Percentiles rank a stretch among this genome's conserved stretches.
Evolutionary conservation across 2,329 filamentous ascomycete species (phyloP).

Genomic region (Fusarium sp.): DNA sequence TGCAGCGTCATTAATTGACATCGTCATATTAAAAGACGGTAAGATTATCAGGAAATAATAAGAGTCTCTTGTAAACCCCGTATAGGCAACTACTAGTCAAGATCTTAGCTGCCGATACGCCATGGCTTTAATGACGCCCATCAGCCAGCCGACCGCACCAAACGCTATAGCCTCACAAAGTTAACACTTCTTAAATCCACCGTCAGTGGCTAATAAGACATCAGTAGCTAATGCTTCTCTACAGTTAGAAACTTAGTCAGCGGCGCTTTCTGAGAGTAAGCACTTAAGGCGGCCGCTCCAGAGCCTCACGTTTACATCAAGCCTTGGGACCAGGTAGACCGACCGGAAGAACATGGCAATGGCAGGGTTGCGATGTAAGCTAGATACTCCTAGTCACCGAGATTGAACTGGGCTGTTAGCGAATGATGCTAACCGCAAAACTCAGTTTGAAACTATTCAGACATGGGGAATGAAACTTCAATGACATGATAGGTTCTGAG

Average conservation of each 20-base stretch:
- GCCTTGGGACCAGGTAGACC: too few species aligned
- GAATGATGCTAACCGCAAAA: background rate
- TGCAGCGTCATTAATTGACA: background rate
- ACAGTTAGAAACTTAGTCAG: too few species aligned
- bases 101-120: background rate
- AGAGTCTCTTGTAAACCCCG: too few species aligned
- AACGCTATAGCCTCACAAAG: background rate
- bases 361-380: background rate
- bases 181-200: background rate
- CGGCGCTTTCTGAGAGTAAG: background rate
- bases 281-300: constrained; percentile 1
- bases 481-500: background rate
- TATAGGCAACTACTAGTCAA: background rate
- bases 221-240: too few species aligned
- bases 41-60: too few species aligned
- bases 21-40: too few species aligned
- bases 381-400: background rate
- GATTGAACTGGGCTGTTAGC: background rate
- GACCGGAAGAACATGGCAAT: background rate
- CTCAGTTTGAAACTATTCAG: background rate
- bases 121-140: constrained; percentile 5
- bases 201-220: too few species aligned
- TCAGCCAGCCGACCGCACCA: background rate
- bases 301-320: too few species aligned
- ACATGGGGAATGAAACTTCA: background rate